A percentile compares a stretch with the other conserved stretches of the same genome.
phyloP scores from a whole-genome alignment of 108 stramenopile genomes.

The Nitzschia palea region DNA sequence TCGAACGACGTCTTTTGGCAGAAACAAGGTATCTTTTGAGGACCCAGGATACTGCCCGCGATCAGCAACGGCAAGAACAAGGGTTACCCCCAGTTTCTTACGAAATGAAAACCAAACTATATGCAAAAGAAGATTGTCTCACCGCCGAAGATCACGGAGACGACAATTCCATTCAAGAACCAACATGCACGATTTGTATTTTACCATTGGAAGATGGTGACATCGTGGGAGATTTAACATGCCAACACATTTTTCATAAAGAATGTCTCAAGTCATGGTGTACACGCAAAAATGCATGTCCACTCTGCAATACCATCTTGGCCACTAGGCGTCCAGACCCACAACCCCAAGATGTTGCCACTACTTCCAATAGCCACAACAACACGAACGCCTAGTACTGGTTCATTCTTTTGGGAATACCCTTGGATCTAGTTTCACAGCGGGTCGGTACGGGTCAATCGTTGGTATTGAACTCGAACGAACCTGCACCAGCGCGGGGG shows the following conservation, averaged over 20 bases:
- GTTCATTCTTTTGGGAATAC: too few species aligned
- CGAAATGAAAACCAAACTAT: constrained; percentile 25
- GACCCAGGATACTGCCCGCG: constrained; percentile 10
- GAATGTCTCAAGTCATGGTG: constrained; percentile 75
- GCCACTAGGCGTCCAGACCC: too few species aligned
- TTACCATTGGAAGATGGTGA: constrained; percentile 68
- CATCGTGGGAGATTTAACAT: constrained; percentile 59
- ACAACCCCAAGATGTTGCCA: too few species aligned
- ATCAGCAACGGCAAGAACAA: not conserved
- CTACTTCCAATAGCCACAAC: too few species aligned
- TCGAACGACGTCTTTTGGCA: constrained; percentile 22
- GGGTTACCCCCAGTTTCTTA: constrained; percentile 20
- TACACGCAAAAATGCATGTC: constrained; percentile 63
- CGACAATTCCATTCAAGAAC: not conserved
- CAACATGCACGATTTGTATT: constrained; percentile 68
- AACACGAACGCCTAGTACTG: too few species aligned
- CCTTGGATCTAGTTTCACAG: too few species aligned
- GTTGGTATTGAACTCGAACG: too few species aligned
- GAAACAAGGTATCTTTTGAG: too few species aligned
- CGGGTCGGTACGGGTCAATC: too few species aligned
- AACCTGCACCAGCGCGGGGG: too few species aligned
- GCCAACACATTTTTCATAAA: constrained; percentile 66
- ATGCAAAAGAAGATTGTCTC: too few species aligned
- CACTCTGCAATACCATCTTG: constrained; percentile 45
- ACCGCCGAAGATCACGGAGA: constrained; percentile 10